phyloP scores from a whole-genome alignment of 805 yeast species.

The Lipomyces lipofer region DNA sequence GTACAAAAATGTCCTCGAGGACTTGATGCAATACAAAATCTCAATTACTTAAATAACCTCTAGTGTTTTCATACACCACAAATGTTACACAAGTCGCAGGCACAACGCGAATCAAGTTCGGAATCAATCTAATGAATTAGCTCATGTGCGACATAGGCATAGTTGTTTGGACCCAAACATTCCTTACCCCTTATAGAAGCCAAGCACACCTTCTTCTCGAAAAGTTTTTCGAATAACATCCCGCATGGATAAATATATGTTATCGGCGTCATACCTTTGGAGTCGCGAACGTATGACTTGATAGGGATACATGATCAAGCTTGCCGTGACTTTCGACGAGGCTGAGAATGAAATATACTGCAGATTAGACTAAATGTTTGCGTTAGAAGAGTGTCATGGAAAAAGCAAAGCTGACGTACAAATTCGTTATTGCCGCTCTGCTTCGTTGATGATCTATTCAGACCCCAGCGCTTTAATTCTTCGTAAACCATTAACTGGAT shows the following conservation, averaged over 20 bases:
- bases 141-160: background rate
- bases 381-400: too few species aligned
- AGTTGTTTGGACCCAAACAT: background rate
- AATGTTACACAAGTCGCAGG: conserved; percentile 95
- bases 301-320: conserved; percentile 72
- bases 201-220: conserved; percentile 55
- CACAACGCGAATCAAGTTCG: conserved; percentile 77
- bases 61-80: conserved; percentile 65
- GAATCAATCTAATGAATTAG: conserved; percentile 44
- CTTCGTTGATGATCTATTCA: background rate
- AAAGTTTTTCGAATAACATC: conserved; percentile 47
- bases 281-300: conserved; percentile 78
- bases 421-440: background rate
- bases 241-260: conserved; percentile 36
- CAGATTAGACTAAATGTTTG: conserved; percentile 43
- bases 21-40: too few species aligned
- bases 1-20: too few species aligned
- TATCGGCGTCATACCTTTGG: conserved; percentile 51
- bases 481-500: conserved; percentile 86
- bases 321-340: conserved; percentile 65
- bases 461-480: conserved; percentile 52
- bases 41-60: conserved; percentile 1
- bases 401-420: background rate
- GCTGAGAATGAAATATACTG: conserved; percentile 71
- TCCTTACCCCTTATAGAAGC: conserved; percentile 79